Base-by-base conservation (phyloP, 164 flowering plant genomes). In the Magnolia changhungtana region DNA sequence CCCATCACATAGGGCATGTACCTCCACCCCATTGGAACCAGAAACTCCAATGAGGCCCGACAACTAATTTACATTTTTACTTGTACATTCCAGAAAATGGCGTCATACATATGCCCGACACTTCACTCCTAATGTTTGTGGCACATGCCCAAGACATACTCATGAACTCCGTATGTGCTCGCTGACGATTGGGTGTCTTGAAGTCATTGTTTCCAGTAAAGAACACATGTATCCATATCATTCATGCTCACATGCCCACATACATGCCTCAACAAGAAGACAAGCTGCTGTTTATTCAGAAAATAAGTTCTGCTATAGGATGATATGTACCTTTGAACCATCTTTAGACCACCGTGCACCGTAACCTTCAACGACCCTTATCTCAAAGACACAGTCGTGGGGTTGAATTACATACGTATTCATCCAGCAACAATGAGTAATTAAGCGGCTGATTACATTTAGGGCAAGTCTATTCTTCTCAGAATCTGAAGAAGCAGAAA, bases 281-380 rank as follows among this genome's bases (percentile, higher is more conserved):
- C 18, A 2, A 9, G 13, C 16, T 55, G 61, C 61, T 3, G 16
- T 11, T 16, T 55, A 11, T 55, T 55, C 10, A 11, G 61, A 55
- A 55, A 55, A 55, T 55, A 55, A 55, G 61, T 55, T 55, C 61
- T 55, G 61, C 19, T 55, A 55, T 55, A 55, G 18, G 50, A 72
- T 1, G 18, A 66, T 16, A 63, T 10, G 49, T 83, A 93, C 96
- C 95, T 89, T 85, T 21, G 78, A 83, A 65, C 95, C 97, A 83
- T 92, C 92, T 75, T 65, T 74, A 61, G 92, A 90, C 98, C 98
- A 94, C 23, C 97, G 81, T 27, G 98, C 98, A 78, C 97, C 97
- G 83, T 91, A 90, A 68, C 98, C 95, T 61, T 86, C 86, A 74
- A 80, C 82, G 71, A 78, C 87, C 81, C 98, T 85, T 71, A 91